Percentiles rank a stretch among this genome's conserved stretches.
Evolutionary conservation across 208 protist genomes (phyloP).

Genomic region (Acanthamoeba castellanii): DNA sequence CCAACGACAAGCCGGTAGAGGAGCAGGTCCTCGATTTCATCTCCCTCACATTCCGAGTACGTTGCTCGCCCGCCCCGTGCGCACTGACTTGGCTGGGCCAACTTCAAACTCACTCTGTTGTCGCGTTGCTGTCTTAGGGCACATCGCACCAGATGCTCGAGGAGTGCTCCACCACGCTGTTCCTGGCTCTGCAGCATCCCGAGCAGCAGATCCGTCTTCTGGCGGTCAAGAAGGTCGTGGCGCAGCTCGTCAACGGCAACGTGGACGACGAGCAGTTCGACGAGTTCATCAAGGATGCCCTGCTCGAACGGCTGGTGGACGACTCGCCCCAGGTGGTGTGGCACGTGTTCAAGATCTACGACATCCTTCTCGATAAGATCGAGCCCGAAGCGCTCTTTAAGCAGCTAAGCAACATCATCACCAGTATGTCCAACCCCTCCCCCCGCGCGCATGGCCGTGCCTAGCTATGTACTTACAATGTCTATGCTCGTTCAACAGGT

Average conservation of each 20-base stretch:
- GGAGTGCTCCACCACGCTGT: conserved; percentile 67
- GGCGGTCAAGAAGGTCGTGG: conserved; percentile 60
- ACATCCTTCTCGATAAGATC: neutral
- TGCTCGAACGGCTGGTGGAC: conserved; percentile 29
- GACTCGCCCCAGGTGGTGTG: neutral
- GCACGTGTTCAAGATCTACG: neutral
- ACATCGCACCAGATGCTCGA: conserved; percentile 73
- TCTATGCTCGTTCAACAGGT: neutral
- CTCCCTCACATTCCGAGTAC: neutral
- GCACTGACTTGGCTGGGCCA: too few relatives aligned
- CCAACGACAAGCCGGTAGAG: neutral
- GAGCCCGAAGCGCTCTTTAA: conserved; percentile 44
- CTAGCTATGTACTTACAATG: neutral
- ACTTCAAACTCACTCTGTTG: neutral
- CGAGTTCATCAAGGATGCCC: conserved; percentile 18
- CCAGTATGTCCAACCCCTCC: neutral
- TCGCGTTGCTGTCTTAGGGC: neutral
- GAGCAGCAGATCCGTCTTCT: conserved; percentile 64
- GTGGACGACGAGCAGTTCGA: conserved; percentile 38
- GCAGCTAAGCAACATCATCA: conserved; percentile 30
- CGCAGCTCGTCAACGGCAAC: neutral
- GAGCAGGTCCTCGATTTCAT: conserved; percentile 15
- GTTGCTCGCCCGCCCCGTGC: neutral
- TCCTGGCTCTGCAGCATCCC: conserved; percentile 62
- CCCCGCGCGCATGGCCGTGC: neutral